Percentiles rank a stretch among this genome's conserved stretches.
These are phyloP conservation scores for Sisymbrium irio DNA, from an alignment of 345 rosid genomes.

Conservation along the genomic window DNA sequence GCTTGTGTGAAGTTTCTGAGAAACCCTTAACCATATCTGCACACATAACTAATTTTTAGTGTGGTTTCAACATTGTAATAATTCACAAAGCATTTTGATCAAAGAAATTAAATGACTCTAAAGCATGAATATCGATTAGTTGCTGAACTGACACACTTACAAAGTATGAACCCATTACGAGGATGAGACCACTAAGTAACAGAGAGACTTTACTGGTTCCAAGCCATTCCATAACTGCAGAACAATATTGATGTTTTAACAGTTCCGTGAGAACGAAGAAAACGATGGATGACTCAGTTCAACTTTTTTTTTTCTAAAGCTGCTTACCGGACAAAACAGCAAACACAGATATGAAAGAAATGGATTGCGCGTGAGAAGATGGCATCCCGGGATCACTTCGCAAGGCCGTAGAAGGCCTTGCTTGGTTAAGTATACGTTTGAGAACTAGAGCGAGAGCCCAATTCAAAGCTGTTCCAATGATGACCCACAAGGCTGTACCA, in stretches of 20 bases:
- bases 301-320: neutral
- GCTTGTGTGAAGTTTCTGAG: constrained; percentile 63
- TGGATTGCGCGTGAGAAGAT: constrained; percentile 81
- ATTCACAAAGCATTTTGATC: neutral
- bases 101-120: neutral
- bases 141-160: constrained; percentile 37
- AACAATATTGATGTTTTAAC: neutral
- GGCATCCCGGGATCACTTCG: constrained; percentile 93
- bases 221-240: constrained; percentile 51
- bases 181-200: constrained; percentile 30
- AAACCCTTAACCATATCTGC: constrained; percentile 71
- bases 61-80: neutral
- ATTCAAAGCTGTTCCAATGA: constrained; percentile 57
- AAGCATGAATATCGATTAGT: neutral
- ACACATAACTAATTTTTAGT: neutral
- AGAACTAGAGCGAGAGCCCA: constrained; percentile 45
- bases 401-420: constrained; percentile 51
- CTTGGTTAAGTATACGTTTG: constrained; percentile 67
- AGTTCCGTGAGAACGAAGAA: neutral
- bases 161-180: constrained; percentile 54
- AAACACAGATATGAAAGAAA: constrained; percentile 57
- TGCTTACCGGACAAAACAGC: constrained; percentile 50
- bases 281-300: neutral
- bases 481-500: constrained; percentile 62
- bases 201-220: constrained; percentile 45